Base-by-base conservation (phyloP, 768 basidiomycete species). In the Tulasnella sp. region DNA sequence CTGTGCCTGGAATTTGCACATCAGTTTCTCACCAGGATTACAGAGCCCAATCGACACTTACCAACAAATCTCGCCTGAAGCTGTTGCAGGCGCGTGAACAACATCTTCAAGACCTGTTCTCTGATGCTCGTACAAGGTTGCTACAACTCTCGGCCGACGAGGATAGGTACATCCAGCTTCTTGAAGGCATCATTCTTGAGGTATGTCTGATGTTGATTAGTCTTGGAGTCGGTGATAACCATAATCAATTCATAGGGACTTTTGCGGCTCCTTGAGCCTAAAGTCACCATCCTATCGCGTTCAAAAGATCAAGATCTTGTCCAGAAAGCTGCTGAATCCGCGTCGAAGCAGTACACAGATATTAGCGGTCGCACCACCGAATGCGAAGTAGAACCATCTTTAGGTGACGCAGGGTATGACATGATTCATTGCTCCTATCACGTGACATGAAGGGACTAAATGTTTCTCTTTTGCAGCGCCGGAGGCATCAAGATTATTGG, bases 41-140 rank as follows among this genome's bases (percentile, higher is more conserved):
- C 59, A 98, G 93, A 58, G 81, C 91, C 6, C 87, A 93, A 64
- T 98, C 93, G 5, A 96, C 87, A 22, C 74, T 93, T 55, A 95
- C 91, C 58, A 99, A 98, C 74, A 91, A 88, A 62, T 90, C 92
- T 12, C 87, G 95, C 31, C 75, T 99, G 58, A 79, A 75, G 62
- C 75, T 98, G 27, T 77, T 98, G 8, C 85, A 92, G 63, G 78
- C 81, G 53, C 79, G 92, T 43, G 93, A 96, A 66, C 89, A 95
- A 63, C 79, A 91, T 46, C 70, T 96, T 5, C 87, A 93, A 61
- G 81, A 87, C 53, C 77, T 96, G 55, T 96, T 99, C 66, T 66
- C 74, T 6, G 72, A 77, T 1, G 77, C 90, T 1, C 78, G 87
- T 45, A 66, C 69, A 35, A 68, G 76, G 39, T 71, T 88, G 46